phyloP scores from a whole-genome alignment of 805 yeast genomes.

The Pichia scutulata region DNA sequence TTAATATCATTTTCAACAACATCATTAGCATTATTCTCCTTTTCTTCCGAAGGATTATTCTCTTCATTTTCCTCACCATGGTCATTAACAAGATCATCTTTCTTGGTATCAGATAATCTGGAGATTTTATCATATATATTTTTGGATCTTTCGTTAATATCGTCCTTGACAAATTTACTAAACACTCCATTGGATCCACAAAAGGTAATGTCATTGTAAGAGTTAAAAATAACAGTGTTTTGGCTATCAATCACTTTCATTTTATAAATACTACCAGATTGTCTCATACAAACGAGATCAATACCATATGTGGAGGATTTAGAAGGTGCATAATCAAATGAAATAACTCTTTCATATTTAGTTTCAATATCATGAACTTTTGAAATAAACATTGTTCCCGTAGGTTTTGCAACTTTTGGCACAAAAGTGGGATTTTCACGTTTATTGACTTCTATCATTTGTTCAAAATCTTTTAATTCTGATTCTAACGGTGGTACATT shows the following conservation, averaged over 20 bases:
- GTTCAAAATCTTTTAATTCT: conserved; percentile 19
- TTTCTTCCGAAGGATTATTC: background rate
- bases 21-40: background rate
- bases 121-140: conserved; percentile 2
- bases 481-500: conserved; percentile 35
- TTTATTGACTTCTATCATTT: conserved; percentile 12
- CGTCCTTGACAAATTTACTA: conserved; percentile 34
- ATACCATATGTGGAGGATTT: conserved; percentile 41
- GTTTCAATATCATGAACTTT: conserved; percentile 68
- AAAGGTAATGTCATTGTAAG: conserved; percentile 57
- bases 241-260: conserved; percentile 69
- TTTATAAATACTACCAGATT: conserved; percentile 78
- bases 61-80: background rate
- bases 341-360: conserved; percentile 71
- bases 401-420: conserved; percentile 16
- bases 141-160: background rate
- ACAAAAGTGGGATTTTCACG: conserved; percentile 14
- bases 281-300: conserved; percentile 79
- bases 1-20: conserved; percentile 2
- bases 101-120: background rate
- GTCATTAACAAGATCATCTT: background rate
- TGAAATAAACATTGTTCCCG: conserved; percentile 64
- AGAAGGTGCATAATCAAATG: conserved; percentile 76
- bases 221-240: conserved; percentile 54
- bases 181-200: conserved; percentile 52